phyloP scores from a whole-genome alignment of 176 grass and related monocot genomes.

The Rhynchospora pubera region DNA sequence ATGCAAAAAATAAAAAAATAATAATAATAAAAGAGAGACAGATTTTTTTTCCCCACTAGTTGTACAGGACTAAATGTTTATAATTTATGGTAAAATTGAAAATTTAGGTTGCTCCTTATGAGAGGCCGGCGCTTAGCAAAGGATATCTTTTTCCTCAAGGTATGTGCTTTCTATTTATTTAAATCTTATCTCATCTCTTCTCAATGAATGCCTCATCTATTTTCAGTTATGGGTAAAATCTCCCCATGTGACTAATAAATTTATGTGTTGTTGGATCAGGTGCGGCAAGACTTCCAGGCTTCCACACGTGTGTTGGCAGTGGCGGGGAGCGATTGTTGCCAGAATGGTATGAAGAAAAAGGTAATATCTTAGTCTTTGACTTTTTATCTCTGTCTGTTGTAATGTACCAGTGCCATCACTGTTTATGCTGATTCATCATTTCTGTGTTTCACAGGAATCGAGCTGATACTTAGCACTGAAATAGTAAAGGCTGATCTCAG shows the following conservation, averaged over 20 bases:
- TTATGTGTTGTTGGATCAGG: constrained; percentile 33
- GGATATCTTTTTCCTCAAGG: constrained; percentile 82
- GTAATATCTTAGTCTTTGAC: constrained; percentile 28
- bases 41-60: background rate
- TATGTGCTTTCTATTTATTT: constrained; percentile 20
- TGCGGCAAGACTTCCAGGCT: constrained; percentile 92
- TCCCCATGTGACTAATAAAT: background rate
- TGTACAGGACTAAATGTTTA: background rate
- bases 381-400: background rate
- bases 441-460: constrained; percentile 54
- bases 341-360: constrained; percentile 94
- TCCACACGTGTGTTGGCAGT: constrained; percentile 82
- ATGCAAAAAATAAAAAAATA: background rate
- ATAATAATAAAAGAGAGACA: too few relatives aligned
- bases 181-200: background rate
- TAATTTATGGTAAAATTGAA: background rate
- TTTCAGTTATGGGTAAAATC: background rate
- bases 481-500: constrained; percentile 86
- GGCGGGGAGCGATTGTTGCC: constrained; percentile 83
- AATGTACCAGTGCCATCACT: background rate
- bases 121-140: constrained; percentile 94
- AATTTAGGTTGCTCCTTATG: constrained; percentile 88
- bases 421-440: constrained; percentile 2
- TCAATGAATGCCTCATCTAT: background rate
- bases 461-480: constrained; percentile 85